Base-by-base conservation (phyloP, 139 green algal species). In the Chlorella sp. region DNA sequence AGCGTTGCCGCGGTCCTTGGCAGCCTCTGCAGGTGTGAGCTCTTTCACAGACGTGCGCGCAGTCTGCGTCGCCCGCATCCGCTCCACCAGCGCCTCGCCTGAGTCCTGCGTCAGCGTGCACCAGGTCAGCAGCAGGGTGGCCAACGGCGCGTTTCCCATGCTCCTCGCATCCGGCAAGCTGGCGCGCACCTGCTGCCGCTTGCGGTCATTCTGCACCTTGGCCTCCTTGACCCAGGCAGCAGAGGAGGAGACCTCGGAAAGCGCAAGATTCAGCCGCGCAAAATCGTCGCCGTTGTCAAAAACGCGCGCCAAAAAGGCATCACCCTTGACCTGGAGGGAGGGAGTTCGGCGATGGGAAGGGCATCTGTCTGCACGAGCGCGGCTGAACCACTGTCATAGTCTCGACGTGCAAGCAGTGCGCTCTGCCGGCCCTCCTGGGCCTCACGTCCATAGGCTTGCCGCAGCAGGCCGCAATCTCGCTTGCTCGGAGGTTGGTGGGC, bases 281-380 rank as follows among this genome's bases (percentile, higher is more conserved):
- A 97, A 97, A 8, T 89, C 75, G 48, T 96, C 92, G 8, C 93
- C 93, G 76, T 96, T 89, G 79, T 97, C 93, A 70, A 91, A 86
- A 1, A 96, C 67, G 5, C 91, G 84, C 11, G 82, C 87, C 33
- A 97, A 45, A 79, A 97, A 97, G 1, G 87, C 93, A 80, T 97
- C 93, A 15, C 93, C 93, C 4, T 79, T 82, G 43, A 95, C 87
- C 90, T 96, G 83, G 29, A 40, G 56, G 9, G 11, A 60, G 51
- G 9, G 51, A 23, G 17, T 29, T 60, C 6, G n/a, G n/a, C n/a
- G n/a, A n/a, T 33, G 53, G 53, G 53, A 21, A n/a, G 31, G 53
- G n/a, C n/a, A n/a, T n/a, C n/a, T n/a, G n/a, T n/a, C n/a, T n/a
- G n/a, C n/a, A n/a, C n/a, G n/a, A n/a, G n/a, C n/a, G n/a, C n/a